Evolutionary conservation across 2,329 filamentous ascomycete species (phyloP), one percentile per base, ranked within the genome.

Genomic region (Reticulascus tulasneorum): DNA sequence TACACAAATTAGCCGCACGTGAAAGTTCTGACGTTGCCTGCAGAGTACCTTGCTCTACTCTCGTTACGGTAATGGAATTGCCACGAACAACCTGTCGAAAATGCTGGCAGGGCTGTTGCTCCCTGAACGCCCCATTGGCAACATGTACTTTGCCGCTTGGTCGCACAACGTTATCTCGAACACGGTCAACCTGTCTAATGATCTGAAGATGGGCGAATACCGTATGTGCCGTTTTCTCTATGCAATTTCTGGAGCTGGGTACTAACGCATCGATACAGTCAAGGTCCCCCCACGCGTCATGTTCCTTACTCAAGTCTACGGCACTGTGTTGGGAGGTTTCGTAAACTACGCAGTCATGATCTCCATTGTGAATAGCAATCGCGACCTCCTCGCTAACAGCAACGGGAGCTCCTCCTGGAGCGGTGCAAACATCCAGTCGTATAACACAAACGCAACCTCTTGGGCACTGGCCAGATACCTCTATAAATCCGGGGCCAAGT

Each of bases 201-300:
- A 77, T 42, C 50, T 79, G 17, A 79, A 79, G 55, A 66, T 77
- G 62, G 75, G 75, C 15, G 71, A 78, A 57, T 79, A 79, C 33
- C 64, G 70, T 71, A 55, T 33, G 66, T 58, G 4, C 15, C 12
- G 0, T 4, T 18, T n/a, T 11, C 2, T 9, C 12, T 4, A 9
- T 19, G 6, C 4, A 1, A 9, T 13, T 3, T 13, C 15, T 5
- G 7, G 13, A 0, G n/a, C 12, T 16, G 10, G 11, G 8, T 17
- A 29, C 49, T 58, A 27, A 63, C 31, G 10, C 1, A 19, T 13
- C 9, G 23, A 20, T 44, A n/a, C 18, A 69, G 64, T 72, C 47
- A 79, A 79, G 45, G 71, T 77, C 6, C 70, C 73, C 2, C 73
- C 70, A 3, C 65, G 70, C 0, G 51, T 65, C 32, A 77, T 77